A percentile compares a stretch with the other conserved stretches of the same genome.
phyloP scores from a whole-genome alignment of 192 early-diverging fungal species.

The Rhizoclosmatium globosum region DNA sequence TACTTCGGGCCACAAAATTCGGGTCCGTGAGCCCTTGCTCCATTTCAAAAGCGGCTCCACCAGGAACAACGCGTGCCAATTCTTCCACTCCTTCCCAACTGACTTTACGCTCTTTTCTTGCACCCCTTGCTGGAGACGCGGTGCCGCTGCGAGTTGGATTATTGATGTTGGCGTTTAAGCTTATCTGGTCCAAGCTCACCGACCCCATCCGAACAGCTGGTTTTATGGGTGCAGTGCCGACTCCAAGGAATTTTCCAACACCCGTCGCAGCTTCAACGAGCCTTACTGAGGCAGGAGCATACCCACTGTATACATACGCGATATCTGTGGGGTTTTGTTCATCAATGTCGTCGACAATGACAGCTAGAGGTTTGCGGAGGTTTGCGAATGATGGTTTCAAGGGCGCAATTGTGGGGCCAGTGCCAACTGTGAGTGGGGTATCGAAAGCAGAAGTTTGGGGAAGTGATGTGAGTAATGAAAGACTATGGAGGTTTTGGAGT shows the following conservation, averaged over 20 bases:
- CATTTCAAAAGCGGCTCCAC: constrained; percentile 78
- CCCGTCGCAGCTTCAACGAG: constrained; percentile 81
- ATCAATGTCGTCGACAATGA: constrained; percentile 89
- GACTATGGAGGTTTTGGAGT: constrained; percentile 75
- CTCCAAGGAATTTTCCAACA: constrained; percentile 19
- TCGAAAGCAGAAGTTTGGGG: constrained; percentile 10
- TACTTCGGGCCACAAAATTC: constrained; percentile 17
- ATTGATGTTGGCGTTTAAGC: neutral
- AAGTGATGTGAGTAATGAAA: constrained; percentile 64
- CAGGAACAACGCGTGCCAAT: constrained; percentile 78
- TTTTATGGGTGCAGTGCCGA: constrained; percentile 17
- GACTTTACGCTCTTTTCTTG: neutral
- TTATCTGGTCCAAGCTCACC: constrained; percentile 20
- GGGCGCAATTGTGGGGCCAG: neutral
- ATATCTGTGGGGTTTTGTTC: constrained; percentile 88
- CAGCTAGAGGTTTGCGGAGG: constrained; percentile 72
- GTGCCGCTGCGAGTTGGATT: neutral
- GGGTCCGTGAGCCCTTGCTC: constrained; percentile 37
- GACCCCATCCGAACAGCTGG: neutral
- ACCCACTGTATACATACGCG: constrained; percentile 94
- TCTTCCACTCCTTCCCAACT: constrained; percentile 95
- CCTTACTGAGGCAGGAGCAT: constrained; percentile 90
- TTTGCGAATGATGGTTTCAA: constrained; percentile 52
- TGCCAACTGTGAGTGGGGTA: neutral
- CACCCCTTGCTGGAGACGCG: neutral